phyloP scores from a whole-genome alignment of 257 asterid species.

The Solanum corneliomulleri region DNA sequence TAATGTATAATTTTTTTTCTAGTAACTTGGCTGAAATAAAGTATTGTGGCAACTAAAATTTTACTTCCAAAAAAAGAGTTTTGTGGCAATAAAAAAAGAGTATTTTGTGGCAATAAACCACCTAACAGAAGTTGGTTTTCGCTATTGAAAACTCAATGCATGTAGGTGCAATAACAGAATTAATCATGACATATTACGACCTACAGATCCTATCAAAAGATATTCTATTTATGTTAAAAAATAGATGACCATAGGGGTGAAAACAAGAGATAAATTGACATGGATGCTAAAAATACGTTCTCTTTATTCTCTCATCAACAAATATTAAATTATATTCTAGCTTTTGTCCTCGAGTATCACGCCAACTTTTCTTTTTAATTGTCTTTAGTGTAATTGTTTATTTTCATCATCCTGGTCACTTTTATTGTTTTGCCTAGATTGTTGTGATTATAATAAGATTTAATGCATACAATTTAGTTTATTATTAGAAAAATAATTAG shows the following conservation, averaged over 20 bases:
- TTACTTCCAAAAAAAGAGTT: not conserved
- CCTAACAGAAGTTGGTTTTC: not conserved
- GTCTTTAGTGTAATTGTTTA: not conserved
- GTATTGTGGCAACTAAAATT: not conserved
- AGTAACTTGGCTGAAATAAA: not conserved
- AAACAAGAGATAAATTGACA: not conserved
- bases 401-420: not conserved
- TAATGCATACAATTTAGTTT: not conserved
- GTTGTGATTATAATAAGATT: not conserved
- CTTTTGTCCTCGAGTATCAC: not conserved
- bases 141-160: not conserved
- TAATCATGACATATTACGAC: not conserved
- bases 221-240: not conserved
- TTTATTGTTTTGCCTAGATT: not conserved
- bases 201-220: not conserved
- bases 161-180: not conserved
- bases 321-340: not conserved
- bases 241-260: not conserved
- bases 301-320: not conserved
- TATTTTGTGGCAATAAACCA: not conserved
- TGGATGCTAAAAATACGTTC: not conserved
- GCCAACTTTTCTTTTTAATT: not conserved
- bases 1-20: not conserved
- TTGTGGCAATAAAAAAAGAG: not conserved
- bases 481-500: not conserved